Percentiles rank a stretch among this genome's conserved stretches.
phyloP scores from a whole-genome alignment of 148 eudicot genomes.

The Selenicereus undatus region DNA sequence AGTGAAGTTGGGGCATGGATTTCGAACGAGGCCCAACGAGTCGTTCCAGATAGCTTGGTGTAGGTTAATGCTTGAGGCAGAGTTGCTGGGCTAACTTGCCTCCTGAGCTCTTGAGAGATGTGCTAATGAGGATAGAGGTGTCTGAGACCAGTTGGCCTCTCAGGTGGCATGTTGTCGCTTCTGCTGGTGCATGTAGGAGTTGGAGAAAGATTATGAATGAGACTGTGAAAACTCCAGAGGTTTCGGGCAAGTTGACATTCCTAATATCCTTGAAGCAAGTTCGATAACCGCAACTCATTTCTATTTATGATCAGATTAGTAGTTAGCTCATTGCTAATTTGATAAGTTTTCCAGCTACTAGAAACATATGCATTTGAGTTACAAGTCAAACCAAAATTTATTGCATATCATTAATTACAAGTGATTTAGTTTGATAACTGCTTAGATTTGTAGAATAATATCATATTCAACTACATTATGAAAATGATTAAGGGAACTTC shows the following conservation, averaged over 20 bases:
- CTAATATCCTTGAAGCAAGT: conserved; percentile 98
- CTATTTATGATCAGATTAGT: conserved; percentile 8
- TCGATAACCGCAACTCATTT: neutral
- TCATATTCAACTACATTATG: neutral
- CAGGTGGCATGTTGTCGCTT: conserved; percentile 65
- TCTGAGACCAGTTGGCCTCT: conserved; percentile 73
- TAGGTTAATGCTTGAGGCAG: conserved; percentile 66
- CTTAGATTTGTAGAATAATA: neutral
- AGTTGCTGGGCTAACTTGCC: conserved; percentile 97
- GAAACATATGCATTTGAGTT: neutral
- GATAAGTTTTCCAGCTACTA: neutral
- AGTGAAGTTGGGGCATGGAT: conserved; percentile 51
- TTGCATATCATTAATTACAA: neutral
- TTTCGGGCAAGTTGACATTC: conserved; percentile 69
- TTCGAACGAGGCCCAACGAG: conserved; percentile 72
- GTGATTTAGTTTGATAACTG: neutral
- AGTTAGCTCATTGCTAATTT: conserved; percentile 2
- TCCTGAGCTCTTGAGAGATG: conserved; percentile 83
- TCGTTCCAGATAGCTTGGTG: conserved; percentile 55
- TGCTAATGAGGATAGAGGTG: conserved; percentile 72
- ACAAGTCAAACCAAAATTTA: too few species aligned
- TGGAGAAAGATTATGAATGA: conserved; percentile 88
- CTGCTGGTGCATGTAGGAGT: conserved; percentile 86
- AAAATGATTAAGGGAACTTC: neutral
- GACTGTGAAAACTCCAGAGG: conserved; percentile 58